Evolutionary conservation across 305 asterid species (phyloP).

Genomic region (Monarda citriodora): DNA sequence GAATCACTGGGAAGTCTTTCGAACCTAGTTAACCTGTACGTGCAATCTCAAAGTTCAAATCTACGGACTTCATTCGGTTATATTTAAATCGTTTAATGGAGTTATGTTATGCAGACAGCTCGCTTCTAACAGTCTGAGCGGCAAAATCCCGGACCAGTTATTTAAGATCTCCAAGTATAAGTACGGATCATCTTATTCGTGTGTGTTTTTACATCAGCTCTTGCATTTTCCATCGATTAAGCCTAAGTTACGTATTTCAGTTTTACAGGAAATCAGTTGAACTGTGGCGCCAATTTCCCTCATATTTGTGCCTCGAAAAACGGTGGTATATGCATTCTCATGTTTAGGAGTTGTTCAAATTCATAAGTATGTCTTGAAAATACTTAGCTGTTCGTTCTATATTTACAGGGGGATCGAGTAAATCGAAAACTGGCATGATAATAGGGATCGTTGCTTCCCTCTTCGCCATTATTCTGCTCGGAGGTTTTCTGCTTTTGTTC

Average conservation of each 20-base stretch:
- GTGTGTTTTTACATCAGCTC: not conserved
- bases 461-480: slow-evolving; percentile 56
- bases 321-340: slow-evolving; percentile 48
- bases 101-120: slow-evolving; percentile 67
- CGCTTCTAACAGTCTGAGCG: slow-evolving; percentile 71
- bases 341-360: not conserved
- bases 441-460: slow-evolving; percentile 62
- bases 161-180: slow-evolving; percentile 77
- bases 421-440: slow-evolving; percentile 59
- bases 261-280: slow-evolving; percentile 86
- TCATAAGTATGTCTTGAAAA: not conserved
- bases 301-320: slow-evolving; percentile 54
- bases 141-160: slow-evolving; percentile 65
- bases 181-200: slow-evolving; percentile 35
- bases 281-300: slow-evolving; percentile 54
- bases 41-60: slow-evolving; percentile 1
- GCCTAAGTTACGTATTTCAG: slow-evolving; percentile 46
- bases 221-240: slow-evolving; percentile 21
- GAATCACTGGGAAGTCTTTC: slow-evolving; percentile 69
- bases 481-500: slow-evolving; percentile 51
- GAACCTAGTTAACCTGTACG: slow-evolving; percentile 64
- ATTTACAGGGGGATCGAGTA: slow-evolving; percentile 56
- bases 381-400: slow-evolving; percentile 13
- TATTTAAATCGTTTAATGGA: slow-evolving; percentile 17
- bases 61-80: not conserved